Evolutionary conservation across 345 rosid species (phyloP).

Genomic region (Bruguiera sexangula): DNA sequence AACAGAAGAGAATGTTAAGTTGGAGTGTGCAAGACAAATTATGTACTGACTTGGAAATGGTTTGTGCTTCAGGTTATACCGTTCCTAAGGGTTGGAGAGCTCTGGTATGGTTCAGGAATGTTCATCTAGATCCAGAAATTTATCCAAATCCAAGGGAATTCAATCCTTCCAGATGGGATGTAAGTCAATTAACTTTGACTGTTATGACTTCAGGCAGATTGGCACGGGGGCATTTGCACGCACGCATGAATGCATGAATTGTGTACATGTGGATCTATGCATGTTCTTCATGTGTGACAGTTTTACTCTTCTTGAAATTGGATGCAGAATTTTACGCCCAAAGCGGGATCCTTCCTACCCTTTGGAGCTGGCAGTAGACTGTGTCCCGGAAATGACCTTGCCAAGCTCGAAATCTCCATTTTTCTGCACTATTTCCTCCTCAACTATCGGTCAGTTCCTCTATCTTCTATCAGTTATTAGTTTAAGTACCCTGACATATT

Average conservation of each 20-base stretch:
- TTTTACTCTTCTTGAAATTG: neutral
- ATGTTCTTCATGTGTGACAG: too few relatives aligned
- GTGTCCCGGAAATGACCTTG: conserved; percentile 90
- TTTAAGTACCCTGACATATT: neutral
- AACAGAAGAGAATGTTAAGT: too few relatives aligned
- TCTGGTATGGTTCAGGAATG: conserved; percentile 71
- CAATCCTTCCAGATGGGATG: conserved; percentile 90
- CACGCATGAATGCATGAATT: too few relatives aligned
- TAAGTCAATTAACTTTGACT: conserved; percentile 22
- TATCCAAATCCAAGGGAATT: conserved; percentile 65
- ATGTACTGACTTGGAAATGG: neutral
- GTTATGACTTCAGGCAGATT: neutral
- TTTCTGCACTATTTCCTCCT: conserved; percentile 83
- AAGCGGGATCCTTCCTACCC: conserved; percentile 70
- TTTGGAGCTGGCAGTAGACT: conserved; percentile 80
- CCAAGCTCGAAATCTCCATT: conserved; percentile 73
- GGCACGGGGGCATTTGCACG: too few relatives aligned
- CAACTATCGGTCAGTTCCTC: conserved; percentile 43
- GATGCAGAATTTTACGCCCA: conserved; percentile 45
- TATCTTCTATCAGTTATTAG: neutral
- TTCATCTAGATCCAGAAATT: conserved; percentile 61
- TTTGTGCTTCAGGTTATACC: conserved; percentile 49
- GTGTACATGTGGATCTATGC: neutral
- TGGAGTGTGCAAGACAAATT: too few relatives aligned
- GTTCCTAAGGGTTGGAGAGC: conserved; percentile 90